Conservation (phyloP, 805 yeast genomes). For the Starmerella stigmatis region DNA sequence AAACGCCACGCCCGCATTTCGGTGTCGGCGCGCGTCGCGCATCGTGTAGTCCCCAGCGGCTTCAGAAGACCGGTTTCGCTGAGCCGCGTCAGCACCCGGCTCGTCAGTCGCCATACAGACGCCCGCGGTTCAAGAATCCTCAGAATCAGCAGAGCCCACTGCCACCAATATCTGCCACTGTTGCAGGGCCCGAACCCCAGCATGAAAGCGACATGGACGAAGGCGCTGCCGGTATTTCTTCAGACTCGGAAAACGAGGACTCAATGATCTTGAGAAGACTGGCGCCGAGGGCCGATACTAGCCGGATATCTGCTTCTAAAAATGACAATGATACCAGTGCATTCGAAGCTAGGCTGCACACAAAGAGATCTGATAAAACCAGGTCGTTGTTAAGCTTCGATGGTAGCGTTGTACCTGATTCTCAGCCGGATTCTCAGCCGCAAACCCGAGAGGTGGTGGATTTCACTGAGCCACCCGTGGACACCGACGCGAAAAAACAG, state of each 20-base stretch:
- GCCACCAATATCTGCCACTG: too few relatives aligned
- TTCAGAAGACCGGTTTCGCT: background rate
- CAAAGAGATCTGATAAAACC: too few relatives aligned
- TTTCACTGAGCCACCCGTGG: background rate
- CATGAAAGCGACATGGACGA: background rate
- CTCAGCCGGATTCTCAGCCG: background rate
- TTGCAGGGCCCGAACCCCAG: too few relatives aligned
- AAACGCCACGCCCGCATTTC: too few relatives aligned
- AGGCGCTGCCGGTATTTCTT: constrained; percentile 1
- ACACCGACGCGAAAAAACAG: too few relatives aligned
- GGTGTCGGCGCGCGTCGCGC: background rate
- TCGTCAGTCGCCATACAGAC: background rate
- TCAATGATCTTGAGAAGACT: background rate
- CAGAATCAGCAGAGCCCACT: too few relatives aligned
- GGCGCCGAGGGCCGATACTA: too few relatives aligned
- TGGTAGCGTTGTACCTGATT: constrained; percentile 1
- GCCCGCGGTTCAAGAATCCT: background rate
- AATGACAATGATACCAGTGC: too few relatives aligned
- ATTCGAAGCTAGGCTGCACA: too few relatives aligned
- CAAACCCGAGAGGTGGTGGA: too few relatives aligned
- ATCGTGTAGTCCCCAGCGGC: background rate
- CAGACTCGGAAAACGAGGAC: background rate
- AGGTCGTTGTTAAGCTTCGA: background rate
- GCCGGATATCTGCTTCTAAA: too few relatives aligned
- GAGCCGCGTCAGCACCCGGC: background rate